Base-by-base conservation (phyloP, 179 eudicot species). In the Dionaea muscipula region DNA sequence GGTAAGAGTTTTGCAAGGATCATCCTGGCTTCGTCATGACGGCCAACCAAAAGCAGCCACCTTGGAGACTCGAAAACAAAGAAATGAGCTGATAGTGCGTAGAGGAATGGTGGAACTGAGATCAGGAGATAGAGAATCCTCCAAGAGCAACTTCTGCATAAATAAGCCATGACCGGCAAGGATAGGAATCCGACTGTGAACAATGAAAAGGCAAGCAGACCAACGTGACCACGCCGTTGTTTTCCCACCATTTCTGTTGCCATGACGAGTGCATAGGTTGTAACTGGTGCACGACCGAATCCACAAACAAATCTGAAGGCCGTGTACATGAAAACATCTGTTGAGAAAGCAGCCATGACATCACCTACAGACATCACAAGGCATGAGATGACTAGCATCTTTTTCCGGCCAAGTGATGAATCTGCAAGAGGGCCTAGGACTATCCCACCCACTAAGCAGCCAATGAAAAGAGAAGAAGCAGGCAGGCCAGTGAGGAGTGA, bases 181-280 rank as follows among this genome's bases (percentile, higher is more conserved):
- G 94, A 76, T 5, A 85, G 36, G 38, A 78, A 84, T 1, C 94
- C 90, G 0, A 78, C 22, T 0, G 96, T 64, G 56, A 76, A 87
- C 21, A 57, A 74, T 0, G 78, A 60, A 57, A 81, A 87, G 7
- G 83, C 81, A 15, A 87, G 22, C 12, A 76, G 62, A 8, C 90
- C 94, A 1, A 75, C 64, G 45, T 72, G 81, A 24, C 78, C 86
- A 3, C 89, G 72, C 81, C 85, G 70, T 2, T 64, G 68, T 26
- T 64, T 76, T 7, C 94, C 96, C 2, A 84, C 90, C 0, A 77
- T 69, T 60, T 87, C 94, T 0, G 86, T 76, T 0, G 83, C 70
- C 23, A 84, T 43, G 0, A 84, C 90, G 23, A 87, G 79, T 0
- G 84, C 72, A 31, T 80, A 79, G 0, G 86, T 78, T 0, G 86